Base-by-base conservation (phyloP, 2,329 filamentous ascomycete genomes). In the Nectriaceae sp. region DNA sequence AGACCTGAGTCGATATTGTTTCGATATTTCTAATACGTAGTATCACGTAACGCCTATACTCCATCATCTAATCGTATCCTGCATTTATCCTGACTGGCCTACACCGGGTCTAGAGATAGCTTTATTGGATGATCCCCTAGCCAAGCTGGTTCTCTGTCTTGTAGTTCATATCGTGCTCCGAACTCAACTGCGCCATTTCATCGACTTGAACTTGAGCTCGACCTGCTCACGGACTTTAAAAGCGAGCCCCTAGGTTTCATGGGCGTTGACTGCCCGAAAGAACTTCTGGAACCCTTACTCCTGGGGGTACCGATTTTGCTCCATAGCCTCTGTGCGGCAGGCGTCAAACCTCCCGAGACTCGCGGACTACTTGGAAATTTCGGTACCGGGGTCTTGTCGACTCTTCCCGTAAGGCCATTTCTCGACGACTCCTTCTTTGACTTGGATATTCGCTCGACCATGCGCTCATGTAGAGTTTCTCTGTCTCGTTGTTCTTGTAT, bases 371-470 rank as follows among this genome's bases (percentile, higher is more conserved):
- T 88, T 2, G 85, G 82, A 53, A 89, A 89, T 57, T 79, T 82
- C 8, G 89, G 87, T n/a, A 85, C 79, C 1, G 85, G 84, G 3
- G 81, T 84, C 49, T 72, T 70, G 24, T 81, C 77, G 11, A 73
- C 75, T 57, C 77, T 87, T 13, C 79, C 84, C 4, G 78, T 83
- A 53, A 83, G 76, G 20, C 83, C 84, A 16, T 79, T 73, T 46
- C 77, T 79, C 6, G 79, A 77, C 4, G 81, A 78, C 21, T 78
- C 77, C 42, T 86, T 82, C 65, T 91, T 92, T 3, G 80, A 87
- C 60, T 84, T 83, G 11, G 88, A 83, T 19, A 89, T 89, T 43
- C 83, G 83, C 53, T 96, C 92, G 3, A 97, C 91, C 79, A 97
- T 90, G 29, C 85, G 83, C 61, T 93, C 84, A 67, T 95, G 91